Conservation (phyloP, 352 stramenopile species). For the Phytophthora fragariaefolia region DNA sequence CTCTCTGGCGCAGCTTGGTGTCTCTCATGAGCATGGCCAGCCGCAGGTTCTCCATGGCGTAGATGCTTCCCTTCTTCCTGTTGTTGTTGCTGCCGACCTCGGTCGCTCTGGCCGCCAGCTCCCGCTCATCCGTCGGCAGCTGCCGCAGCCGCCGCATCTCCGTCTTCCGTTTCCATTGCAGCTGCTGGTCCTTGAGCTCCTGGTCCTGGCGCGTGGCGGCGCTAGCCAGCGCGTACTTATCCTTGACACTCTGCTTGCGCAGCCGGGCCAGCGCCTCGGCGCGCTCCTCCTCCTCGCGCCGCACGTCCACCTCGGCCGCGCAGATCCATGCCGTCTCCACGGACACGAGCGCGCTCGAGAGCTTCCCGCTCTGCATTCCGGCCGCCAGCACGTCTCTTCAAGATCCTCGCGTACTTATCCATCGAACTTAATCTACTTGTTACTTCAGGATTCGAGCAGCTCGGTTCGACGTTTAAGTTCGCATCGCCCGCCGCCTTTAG, state of each 20-base stretch:
- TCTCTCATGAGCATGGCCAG: conserved; percentile 57
- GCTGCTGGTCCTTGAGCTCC: conserved; percentile 58
- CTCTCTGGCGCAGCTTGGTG: conserved; percentile 43
- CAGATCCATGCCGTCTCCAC: conserved; percentile 71
- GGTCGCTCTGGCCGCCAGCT: conserved; percentile 9
- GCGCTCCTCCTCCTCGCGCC: conserved; percentile 57
- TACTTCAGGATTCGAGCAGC: too few relatives aligned
- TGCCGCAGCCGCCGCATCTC: conserved; percentile 22
- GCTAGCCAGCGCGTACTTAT: conserved; percentile 61
- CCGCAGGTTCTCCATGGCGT: conserved; percentile 71
- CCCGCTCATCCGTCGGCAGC: conserved; percentile 8
- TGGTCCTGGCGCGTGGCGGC: conserved; percentile 49
- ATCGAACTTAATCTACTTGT: too few relatives aligned
- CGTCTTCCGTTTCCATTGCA: conserved; percentile 44
- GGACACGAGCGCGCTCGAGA: conserved; percentile 42
- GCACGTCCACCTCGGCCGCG: conserved; percentile 55
- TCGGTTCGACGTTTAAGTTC: too few relatives aligned
- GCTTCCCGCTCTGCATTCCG: conserved; percentile 42
- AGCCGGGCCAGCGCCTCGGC: conserved; percentile 12
- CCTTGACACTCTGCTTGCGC: conserved; percentile 36
- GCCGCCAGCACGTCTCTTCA: conserved; percentile 12
- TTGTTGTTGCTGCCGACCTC: conserved; percentile 41
- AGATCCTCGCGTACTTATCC: too few relatives aligned
- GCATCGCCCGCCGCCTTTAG: too few relatives aligned
- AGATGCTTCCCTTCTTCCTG: conserved; percentile 40